phyloP scores from a whole-genome alignment of 257 asterid species.

The Scutellaria barbata region DNA sequence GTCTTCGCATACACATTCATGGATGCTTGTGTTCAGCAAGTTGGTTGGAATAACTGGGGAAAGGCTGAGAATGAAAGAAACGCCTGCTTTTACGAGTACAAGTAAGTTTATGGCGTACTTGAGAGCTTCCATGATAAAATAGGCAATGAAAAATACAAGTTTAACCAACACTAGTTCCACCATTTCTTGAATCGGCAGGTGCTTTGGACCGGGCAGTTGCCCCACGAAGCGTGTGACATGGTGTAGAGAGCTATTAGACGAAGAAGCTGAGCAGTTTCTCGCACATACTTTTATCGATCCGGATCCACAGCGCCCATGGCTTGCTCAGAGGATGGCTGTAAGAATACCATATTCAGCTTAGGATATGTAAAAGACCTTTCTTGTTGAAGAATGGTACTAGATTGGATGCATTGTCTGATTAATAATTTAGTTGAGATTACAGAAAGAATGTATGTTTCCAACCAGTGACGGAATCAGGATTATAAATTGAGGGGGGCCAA shows the following conservation, averaged over 20 bases:
- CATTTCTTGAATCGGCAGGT: conserved; percentile 48
- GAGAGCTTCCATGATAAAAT: neutral
- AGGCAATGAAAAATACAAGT: neutral
- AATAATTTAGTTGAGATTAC: conserved; percentile 2
- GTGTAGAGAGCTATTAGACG: conserved; percentile 86
- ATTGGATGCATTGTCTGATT: neutral
- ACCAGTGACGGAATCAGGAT: too few species aligned
- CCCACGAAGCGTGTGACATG: conserved; percentile 80
- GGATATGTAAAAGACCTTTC: conserved; percentile 14
- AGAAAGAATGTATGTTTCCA: neutral
- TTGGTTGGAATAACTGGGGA: conserved; percentile 97
- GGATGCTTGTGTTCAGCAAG: conserved; percentile 76
- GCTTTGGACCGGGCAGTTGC: conserved; percentile 88
- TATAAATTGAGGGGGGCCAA: too few species aligned
- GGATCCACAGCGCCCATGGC: conserved; percentile 75
- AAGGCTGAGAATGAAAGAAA: conserved; percentile 87
- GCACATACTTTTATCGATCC: conserved; percentile 77
- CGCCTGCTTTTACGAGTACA: conserved; percentile 97
- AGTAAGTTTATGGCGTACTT: conserved; percentile 44
- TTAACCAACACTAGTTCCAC: neutral
- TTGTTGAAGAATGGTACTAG: neutral
- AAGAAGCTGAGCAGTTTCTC: conserved; percentile 80
- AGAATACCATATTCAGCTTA: conserved; percentile 79
- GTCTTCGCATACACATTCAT: conserved; percentile 76
- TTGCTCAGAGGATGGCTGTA: conserved; percentile 71